Conservation (phyloP, 257 asterid species). For the Ligustrum vulgare region DNA sequence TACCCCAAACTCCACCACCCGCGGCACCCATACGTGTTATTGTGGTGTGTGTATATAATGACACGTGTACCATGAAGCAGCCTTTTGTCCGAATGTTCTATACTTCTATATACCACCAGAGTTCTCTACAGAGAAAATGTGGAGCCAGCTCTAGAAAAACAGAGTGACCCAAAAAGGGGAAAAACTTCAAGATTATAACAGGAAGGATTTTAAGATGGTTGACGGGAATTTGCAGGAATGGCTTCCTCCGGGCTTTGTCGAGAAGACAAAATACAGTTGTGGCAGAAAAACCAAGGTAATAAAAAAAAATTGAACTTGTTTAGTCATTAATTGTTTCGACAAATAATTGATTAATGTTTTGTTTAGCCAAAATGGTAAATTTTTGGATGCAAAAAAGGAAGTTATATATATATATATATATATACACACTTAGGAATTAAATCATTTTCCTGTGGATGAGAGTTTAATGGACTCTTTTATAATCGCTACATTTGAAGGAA, state of each 20-base stretch:
- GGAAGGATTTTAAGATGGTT: neutral
- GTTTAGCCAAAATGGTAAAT: neutral
- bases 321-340: neutral
- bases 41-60: neutral
- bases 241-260: constrained; percentile 11
- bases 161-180: neutral
- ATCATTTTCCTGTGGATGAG: neutral
- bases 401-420: neutral
- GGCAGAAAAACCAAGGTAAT: constrained; percentile 3
- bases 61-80: neutral
- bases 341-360: neutral
- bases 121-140: neutral
- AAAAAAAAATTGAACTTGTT: neutral
- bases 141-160: neutral
- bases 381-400: neutral
- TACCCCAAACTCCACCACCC: no score
- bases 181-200: neutral
- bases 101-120: neutral
- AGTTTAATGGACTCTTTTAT: neutral
- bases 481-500: neutral
- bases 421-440: neutral
- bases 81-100: neutral
- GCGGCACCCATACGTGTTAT: no score
- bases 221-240: constrained; percentile 4
- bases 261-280: neutral